These are phyloP conservation scores for Phoma herbarum DNA, from an alignment of 2,329 filamentous ascomycete genomes.

Conservation along the genomic window DNA sequence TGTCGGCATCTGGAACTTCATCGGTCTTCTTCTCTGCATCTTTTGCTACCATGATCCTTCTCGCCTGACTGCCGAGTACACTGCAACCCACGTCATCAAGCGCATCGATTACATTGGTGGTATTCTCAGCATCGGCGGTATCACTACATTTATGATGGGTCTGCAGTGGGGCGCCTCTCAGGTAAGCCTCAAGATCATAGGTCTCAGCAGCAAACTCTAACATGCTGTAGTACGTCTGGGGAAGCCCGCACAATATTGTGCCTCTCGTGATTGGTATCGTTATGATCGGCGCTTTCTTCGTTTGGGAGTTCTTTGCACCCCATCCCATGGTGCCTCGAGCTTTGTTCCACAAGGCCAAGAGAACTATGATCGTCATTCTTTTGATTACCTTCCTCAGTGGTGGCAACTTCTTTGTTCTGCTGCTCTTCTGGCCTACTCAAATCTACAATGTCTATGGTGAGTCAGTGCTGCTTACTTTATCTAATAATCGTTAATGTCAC, in stretches of 20 bases:
- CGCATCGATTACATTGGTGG: slow-evolving; percentile 47
- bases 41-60: slow-evolving; percentile 55
- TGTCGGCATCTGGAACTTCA: slow-evolving; percentile 61
- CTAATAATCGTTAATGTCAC: not conserved
- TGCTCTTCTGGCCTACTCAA: slow-evolving; percentile 49
- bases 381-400: slow-evolving; percentile 48
- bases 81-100: slow-evolving; percentile 40
- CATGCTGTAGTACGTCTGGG: slow-evolving; percentile 63
- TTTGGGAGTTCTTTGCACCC: slow-evolving; percentile 58
- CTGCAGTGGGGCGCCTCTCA: slow-evolving; percentile 51
- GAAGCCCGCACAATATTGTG: slow-evolving; percentile 62
- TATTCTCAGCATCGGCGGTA: slow-evolving; percentile 40
- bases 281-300: slow-evolving; percentile 59
- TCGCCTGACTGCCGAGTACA: slow-evolving; percentile 51
- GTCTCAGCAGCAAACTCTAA: slow-evolving; percentile 47
- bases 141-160: slow-evolving; percentile 51
- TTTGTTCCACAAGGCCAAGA: slow-evolving; percentile 43
- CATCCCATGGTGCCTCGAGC: slow-evolving; percentile 57
- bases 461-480: not conserved
- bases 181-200: slow-evolving; percentile 32
- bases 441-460: slow-evolving; percentile 47
- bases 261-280: slow-evolving; percentile 63
- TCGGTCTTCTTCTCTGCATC: slow-evolving; percentile 61
- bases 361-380: slow-evolving; percentile 44
- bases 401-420: slow-evolving; percentile 46